phyloP scores from a whole-genome alignment of 345 rosid genomes.

The Ceriops decandra region DNA sequence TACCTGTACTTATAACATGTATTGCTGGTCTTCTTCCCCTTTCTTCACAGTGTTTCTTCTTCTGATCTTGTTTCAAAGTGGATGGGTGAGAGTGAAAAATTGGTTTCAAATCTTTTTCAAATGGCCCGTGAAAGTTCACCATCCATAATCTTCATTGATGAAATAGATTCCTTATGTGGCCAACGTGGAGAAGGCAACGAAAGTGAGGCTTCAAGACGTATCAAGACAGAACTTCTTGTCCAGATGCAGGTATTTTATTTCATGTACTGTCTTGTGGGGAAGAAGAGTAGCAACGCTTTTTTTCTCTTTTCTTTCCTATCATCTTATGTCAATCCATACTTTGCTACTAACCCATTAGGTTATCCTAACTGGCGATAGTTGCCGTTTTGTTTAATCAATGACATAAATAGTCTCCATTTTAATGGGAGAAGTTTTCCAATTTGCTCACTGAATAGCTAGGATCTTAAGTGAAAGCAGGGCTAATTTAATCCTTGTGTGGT shows the following conservation, averaged over 20 bases:
- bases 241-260: conserved; percentile 72
- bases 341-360: too few relatives aligned
- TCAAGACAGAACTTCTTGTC: conserved; percentile 95
- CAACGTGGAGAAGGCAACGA: conserved; percentile 95
- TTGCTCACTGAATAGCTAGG: too few relatives aligned
- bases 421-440: too few relatives aligned
- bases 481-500: too few relatives aligned
- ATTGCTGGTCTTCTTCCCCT: conserved; percentile 2
- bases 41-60: conserved; percentile 62
- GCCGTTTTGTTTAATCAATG: too few relatives aligned
- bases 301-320: too few relatives aligned
- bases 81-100: conserved; percentile 99
- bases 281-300: not conserved
- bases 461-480: too few relatives aligned
- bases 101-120: conserved; percentile 83
- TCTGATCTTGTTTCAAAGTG: conserved; percentile 95
- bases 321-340: too few relatives aligned
- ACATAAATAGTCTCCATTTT: too few relatives aligned
- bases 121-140: conserved; percentile 99
- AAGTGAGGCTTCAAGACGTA: conserved; percentile 95
- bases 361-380: too few relatives aligned
- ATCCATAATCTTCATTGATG: conserved; percentile 84
- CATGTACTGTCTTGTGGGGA: not conserved
- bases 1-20: not conserved
- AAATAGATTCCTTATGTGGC: conserved; percentile 91